Percentiles rank a stretch among this genome's conserved stretches.
These are phyloP conservation scores for Nissolia schottii DNA, from an alignment of 306 rosid genomes.

Conservation along the genomic window DNA sequence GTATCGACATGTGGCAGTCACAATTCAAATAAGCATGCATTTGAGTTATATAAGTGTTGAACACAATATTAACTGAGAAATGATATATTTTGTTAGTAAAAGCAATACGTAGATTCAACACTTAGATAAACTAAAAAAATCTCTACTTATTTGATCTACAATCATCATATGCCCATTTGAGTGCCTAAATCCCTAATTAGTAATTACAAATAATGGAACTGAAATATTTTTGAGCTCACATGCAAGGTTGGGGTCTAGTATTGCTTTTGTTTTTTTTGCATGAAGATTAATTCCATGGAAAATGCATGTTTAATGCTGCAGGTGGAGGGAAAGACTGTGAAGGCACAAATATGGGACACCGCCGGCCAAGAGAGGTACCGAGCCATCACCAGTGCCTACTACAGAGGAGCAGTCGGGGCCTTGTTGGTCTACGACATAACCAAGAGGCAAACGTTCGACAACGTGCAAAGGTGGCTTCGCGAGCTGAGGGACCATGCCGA, in stretches of 20 bases:
- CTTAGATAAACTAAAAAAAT: too few relatives aligned
- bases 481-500: constrained; percentile 80
- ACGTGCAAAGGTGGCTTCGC: constrained; percentile 69
- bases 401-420: constrained; percentile 86
- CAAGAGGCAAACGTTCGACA: constrained; percentile 73
- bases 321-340: constrained; percentile 82
- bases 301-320: constrained; percentile 12
- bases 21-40: too few relatives aligned
- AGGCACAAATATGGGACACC: constrained; percentile 94
- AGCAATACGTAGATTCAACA: too few relatives aligned
- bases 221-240: too few relatives aligned
- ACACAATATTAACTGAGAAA: too few relatives aligned
- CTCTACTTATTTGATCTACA: too few relatives aligned
- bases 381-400: constrained; percentile 81
- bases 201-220: too few relatives aligned
- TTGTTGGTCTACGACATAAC: constrained; percentile 73
- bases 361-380: constrained; percentile 88
- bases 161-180: too few relatives aligned
- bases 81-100: too few relatives aligned
- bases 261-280: background rate
- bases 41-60: too few relatives aligned
- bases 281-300: background rate
- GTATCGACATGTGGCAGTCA: too few relatives aligned
- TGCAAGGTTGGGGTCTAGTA: background rate
- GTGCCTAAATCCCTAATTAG: too few relatives aligned